Evolutionary conservation across 1,284 basidiomycete species (phyloP).

Genomic region (Irpex rosettiformis): DNA sequence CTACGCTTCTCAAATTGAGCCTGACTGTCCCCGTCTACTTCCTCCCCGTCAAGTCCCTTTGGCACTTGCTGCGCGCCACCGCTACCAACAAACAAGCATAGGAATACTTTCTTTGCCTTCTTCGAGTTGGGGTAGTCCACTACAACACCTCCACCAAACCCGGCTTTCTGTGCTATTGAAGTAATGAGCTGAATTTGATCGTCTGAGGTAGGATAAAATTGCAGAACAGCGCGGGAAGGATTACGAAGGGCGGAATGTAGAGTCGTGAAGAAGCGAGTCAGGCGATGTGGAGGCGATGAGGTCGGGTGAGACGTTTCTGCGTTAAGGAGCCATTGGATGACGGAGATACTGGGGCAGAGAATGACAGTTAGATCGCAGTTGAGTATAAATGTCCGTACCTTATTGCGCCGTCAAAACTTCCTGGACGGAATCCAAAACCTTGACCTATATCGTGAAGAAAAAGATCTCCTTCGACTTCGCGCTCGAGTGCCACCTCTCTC

Average conservation of each 20-base stretch:
- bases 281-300: conserved; percentile 88
- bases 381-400: conserved; percentile 51
- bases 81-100: conserved; percentile 86
- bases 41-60: conserved; percentile 70
- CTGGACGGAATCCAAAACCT: conserved; percentile 92
- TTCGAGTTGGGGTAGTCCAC: conserved; percentile 97
- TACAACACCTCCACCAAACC: conserved; percentile 95
- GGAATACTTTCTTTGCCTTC: conserved; percentile 90
- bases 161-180: conserved; percentile 87
- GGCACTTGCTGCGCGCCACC: conserved; percentile 59
- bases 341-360: conserved; percentile 74
- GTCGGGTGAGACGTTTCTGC: conserved; percentile 91
- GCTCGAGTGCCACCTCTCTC: conserved; percentile 88
- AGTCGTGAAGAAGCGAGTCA: conserved; percentile 94
- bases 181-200: conserved; percentile 97
- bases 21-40: conserved; percentile 42
- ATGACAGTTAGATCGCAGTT: background rate
- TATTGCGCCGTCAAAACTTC: conserved; percentile 97
- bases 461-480: conserved; percentile 91
- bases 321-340: conserved; percentile 98
- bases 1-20: conserved; percentile 69
- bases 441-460: conserved; percentile 93
- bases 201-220: conserved; percentile 95
- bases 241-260: conserved; percentile 90
- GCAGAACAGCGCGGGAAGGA: conserved; percentile 91